A percentile compares a stretch with the other conserved stretches of the same genome.
phyloP scores from a whole-genome alignment of 2,329 filamentous ascomycete genomes.

The Myrmaecium sp. region DNA sequence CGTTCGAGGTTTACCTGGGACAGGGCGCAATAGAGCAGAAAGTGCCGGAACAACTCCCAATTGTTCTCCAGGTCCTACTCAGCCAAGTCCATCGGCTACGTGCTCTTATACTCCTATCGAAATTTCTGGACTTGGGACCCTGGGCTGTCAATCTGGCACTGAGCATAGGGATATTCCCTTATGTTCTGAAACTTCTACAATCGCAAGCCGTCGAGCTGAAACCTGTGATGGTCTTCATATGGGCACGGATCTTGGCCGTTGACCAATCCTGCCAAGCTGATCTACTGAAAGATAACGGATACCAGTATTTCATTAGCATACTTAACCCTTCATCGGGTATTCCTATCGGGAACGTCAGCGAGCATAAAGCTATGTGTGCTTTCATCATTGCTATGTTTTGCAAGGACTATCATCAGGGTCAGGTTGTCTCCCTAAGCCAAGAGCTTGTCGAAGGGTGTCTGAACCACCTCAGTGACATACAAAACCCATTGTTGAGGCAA shows the following conservation, averaged over 20 bases:
- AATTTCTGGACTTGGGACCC: slow-evolving; percentile 85
- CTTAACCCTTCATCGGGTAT: slow-evolving; percentile 69
- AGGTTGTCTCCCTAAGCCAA: slow-evolving; percentile 76
- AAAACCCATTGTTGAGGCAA: slow-evolving; percentile 78
- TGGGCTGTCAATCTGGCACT: slow-evolving; percentile 98
- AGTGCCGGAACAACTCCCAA: slow-evolving; percentile 84
- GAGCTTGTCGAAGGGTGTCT: slow-evolving; percentile 85
- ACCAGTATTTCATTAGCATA: slow-evolving; percentile 90
- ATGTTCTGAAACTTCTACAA: slow-evolving; percentile 91
- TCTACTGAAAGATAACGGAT: slow-evolving; percentile 89
- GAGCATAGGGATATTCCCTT: slow-evolving; percentile 96
- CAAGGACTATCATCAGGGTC: slow-evolving; percentile 82
- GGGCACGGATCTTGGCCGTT: slow-evolving; percentile 88
- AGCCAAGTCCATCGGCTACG: slow-evolving; percentile 89
- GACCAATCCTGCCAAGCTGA: slow-evolving; percentile 89
- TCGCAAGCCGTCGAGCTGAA: slow-evolving; percentile 90
- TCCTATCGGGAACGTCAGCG: slow-evolving; percentile 72
- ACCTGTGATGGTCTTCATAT: slow-evolving; percentile 98
- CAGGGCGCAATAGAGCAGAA: slow-evolving; percentile 71
- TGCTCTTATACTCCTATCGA: slow-evolving; percentile 77
- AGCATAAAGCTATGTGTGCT: slow-evolving; percentile 97
- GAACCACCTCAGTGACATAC: slow-evolving; percentile 63
- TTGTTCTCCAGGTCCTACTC: slow-evolving; percentile 85
- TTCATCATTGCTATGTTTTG: slow-evolving; percentile 97
- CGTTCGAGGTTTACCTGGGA: slow-evolving; percentile 87